These are phyloP conservation scores for Metarhizium anisopliae DNA, from an alignment of 2,329 filamentous ascomycete genomes.

Conservation along the genomic window DNA sequence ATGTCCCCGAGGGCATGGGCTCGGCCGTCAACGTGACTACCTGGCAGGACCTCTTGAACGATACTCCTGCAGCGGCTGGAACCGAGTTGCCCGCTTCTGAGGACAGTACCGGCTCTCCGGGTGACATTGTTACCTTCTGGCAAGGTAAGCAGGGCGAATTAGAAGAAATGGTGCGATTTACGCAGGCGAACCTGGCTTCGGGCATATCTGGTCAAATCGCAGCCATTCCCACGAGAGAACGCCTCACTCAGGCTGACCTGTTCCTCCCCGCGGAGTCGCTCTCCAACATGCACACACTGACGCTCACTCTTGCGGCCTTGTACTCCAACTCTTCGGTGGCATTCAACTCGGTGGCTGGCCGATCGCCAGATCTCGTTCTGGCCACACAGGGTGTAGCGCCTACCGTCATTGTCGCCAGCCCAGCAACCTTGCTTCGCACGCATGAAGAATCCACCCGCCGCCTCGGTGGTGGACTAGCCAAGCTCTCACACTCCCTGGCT, in stretches of 20 bases:
- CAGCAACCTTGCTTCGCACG: constrained; percentile 60
- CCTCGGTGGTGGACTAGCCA: constrained; percentile 54
- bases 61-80: constrained; percentile 49
- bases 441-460: constrained; percentile 53
- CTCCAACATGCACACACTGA: constrained; percentile 68
- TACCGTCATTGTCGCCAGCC: constrained; percentile 72
- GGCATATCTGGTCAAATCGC: constrained; percentile 71
- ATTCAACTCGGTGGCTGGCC: constrained; percentile 78
- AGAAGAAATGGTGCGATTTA: constrained; percentile 73
- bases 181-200: constrained; percentile 77
- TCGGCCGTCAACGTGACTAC: constrained; percentile 73
- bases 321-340: constrained; percentile 79
- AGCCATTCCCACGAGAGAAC: constrained; percentile 65
- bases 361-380: constrained; percentile 59
- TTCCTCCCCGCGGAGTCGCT: constrained; percentile 80
- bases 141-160: constrained; percentile 39
- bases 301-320: constrained; percentile 71
- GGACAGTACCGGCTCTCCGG: constrained; percentile 36
- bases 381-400: constrained; percentile 69
- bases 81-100: constrained; percentile 56
- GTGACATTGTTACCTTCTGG: constrained; percentile 60
- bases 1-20: constrained; percentile 68
- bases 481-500: constrained; percentile 62
- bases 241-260: constrained; percentile 65
- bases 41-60: constrained; percentile 82